Percentiles rank a stretch among this genome's conserved stretches.
These are phyloP conservation scores for Keithomyces neogunnii DNA, from an alignment of 2,329 filamentous ascomycete species.

Conservation along the genomic window DNA sequence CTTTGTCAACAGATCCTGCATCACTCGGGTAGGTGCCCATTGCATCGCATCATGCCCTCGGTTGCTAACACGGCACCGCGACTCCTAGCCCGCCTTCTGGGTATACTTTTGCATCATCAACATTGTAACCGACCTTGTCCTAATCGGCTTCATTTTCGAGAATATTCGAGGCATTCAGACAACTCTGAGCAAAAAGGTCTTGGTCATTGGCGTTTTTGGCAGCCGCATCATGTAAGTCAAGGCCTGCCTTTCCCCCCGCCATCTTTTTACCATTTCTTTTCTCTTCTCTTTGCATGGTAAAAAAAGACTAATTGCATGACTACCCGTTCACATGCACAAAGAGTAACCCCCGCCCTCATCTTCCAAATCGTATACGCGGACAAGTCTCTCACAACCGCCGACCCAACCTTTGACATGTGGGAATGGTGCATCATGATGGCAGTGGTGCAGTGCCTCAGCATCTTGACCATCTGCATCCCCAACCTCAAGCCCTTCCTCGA, in stretches of 20 bases:
- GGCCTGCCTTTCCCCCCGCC: background rate
- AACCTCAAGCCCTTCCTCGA: slow-evolving; percentile 22
- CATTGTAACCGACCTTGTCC: slow-evolving; percentile 19
- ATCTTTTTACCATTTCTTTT: no score
- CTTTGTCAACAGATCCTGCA: slow-evolving; percentile 12
- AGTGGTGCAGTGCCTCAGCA: slow-evolving; percentile 19
- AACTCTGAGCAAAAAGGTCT: slow-evolving; percentile 15
- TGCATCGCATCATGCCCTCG: background rate
- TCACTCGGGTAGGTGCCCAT: slow-evolving; percentile 9
- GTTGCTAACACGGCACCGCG: slow-evolving; percentile 13
- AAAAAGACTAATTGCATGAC: background rate
- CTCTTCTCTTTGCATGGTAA: no score
- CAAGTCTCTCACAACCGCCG: slow-evolving; percentile 13
- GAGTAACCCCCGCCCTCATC: slow-evolving; percentile 18
- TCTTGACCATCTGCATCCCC: slow-evolving; percentile 18
- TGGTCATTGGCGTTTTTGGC: slow-evolving; percentile 22
- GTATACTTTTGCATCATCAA: slow-evolving; percentile 20
- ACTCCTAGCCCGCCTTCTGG: slow-evolving; percentile 12
- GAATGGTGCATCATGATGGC: slow-evolving; percentile 14
- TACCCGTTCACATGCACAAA: background rate
- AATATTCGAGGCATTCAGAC: slow-evolving; percentile 21
- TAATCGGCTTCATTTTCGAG: slow-evolving; percentile 18
- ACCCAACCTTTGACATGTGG: slow-evolving; percentile 17
- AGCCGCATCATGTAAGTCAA: slow-evolving; percentile 20
- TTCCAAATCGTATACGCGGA: slow-evolving; percentile 18